These are phyloP conservation scores for Wilcoxina mikolae DNA, from an alignment of 495 filamentous ascomycete species.

Conservation along the genomic window DNA sequence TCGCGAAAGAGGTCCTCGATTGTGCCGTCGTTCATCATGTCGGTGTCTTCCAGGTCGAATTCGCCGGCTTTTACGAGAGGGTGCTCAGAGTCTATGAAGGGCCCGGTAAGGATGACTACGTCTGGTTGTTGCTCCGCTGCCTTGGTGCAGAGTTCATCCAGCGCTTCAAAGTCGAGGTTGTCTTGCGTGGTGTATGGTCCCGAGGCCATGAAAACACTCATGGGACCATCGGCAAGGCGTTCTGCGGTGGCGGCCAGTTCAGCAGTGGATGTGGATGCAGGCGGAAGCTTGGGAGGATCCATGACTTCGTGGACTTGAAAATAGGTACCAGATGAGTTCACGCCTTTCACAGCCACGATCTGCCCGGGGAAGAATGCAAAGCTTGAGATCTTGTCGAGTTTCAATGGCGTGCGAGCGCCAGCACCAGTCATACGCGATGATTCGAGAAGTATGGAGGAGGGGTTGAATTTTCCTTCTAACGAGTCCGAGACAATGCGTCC, in stretches of 20 bases:
- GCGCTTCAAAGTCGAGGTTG: conserved; percentile 74
- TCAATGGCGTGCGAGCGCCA: conserved; percentile 64
- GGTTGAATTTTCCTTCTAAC: conserved; percentile 66
- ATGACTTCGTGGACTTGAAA: conserved; percentile 70
- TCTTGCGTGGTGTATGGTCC: conserved; percentile 88
- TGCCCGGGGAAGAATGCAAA: conserved; percentile 91
- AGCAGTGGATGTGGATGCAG: conserved; percentile 46
- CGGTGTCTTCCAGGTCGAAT: conserved; percentile 65
- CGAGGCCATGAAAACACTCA: conserved; percentile 61
- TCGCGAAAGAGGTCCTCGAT: conserved; percentile 71
- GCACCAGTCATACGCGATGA: conserved; percentile 72
- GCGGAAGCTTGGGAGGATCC: conserved; percentile 52
- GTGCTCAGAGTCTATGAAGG: conserved; percentile 83
- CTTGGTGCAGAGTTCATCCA: conserved; percentile 62
- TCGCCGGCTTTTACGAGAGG: conserved; percentile 78
- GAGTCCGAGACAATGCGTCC: conserved; percentile 82
- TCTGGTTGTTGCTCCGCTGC: conserved; percentile 64
- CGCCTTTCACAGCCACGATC: conserved; percentile 72
- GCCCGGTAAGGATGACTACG: conserved; percentile 65
- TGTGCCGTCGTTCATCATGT: conserved; percentile 57
- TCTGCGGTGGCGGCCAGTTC: conserved; percentile 49
- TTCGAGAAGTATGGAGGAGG: conserved; percentile 71
- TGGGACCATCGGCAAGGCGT: conserved; percentile 48
- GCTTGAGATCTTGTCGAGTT: conserved; percentile 49
- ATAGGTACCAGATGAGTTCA: conserved; percentile 71